Conservation (phyloP, 2,329 filamentous ascomycete species). For the Talaromyces marneffei region DNA sequence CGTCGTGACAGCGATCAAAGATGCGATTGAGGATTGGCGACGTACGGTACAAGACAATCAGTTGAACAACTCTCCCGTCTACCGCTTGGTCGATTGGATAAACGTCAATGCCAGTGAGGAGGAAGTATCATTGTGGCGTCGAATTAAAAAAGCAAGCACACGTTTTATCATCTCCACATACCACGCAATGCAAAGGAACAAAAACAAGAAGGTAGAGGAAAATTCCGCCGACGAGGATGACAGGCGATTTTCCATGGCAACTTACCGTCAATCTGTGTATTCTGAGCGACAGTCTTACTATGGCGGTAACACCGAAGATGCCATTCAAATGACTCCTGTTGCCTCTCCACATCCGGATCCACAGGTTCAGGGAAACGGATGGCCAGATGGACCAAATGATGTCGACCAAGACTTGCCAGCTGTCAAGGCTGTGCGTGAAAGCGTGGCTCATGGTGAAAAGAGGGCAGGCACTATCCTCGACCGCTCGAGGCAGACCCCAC, state of each 20-base stretch:
- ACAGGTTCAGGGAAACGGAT: conserved; percentile 35
- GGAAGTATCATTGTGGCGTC: conserved; percentile 77
- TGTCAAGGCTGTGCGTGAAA: conserved; percentile 26
- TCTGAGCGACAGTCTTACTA: conserved; percentile 49
- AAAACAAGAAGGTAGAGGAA: conserved; percentile 40
- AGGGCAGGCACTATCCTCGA: conserved; percentile 69
- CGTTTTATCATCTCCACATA: conserved; percentile 54
- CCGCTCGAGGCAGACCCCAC: conserved; percentile 56
- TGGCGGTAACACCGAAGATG: conserved; percentile 46
- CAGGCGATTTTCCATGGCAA: conserved; percentile 57
- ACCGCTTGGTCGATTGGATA: conserved; percentile 78
- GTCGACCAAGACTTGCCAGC: conserved; percentile 30
- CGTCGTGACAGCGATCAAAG: conserved; percentile 81
- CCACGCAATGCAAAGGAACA: conserved; percentile 44
- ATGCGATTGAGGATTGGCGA: conserved; percentile 91
- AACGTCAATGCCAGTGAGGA: conserved; percentile 93
- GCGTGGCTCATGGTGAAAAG: conserved; percentile 28
- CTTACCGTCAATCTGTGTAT: conserved; percentile 51
- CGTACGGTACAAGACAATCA: conserved; percentile 86
- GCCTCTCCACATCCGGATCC: conserved; percentile 66
- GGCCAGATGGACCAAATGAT: conserved; percentile 26
- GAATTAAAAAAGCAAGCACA: conserved; percentile 81
- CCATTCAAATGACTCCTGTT: conserved; percentile 94
- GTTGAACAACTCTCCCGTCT: conserved; percentile 92
- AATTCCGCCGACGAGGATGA: conserved; percentile 41